Base-by-base conservation (phyloP, 805 yeast genomes). In the Candida piceae region DNA sequence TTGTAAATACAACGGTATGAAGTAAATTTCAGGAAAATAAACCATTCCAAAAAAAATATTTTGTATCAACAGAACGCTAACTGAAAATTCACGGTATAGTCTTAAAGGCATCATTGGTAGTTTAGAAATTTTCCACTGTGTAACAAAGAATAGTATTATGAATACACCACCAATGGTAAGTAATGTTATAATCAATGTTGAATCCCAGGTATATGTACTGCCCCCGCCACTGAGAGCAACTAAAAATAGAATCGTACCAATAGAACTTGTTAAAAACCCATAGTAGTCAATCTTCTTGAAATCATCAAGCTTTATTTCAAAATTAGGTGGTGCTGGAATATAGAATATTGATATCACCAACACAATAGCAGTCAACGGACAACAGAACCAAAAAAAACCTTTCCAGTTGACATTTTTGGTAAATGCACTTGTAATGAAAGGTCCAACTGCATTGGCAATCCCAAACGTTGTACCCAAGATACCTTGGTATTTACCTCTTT, bases 181-280 rank as follows among this genome's bases (percentile, higher is more conserved):
- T 56, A 70, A 56, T 6, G 58, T 36, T 10, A 74, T 67, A 12
- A 65, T 64, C 16, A 60, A 40, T 2, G 69, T 55, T 11, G 70
- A 70, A 46, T 67, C 47, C 88, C 88, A 82, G 0, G 62, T 53
- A 50, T 67, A 78, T 8, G 70, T 60, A 7, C 71, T 60, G 2
- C 86, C 86, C 23, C 86, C 87, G 13, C 80, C 79, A 44, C 70
- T 68, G 16, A 77, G 52, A 3, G 81, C 80, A n/a, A 78, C 64
- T 32, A 77, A 61, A 12, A 78, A 48, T 4, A 78, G 53, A 0
- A 76, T 70, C 19, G 69, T 62, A 0, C 73, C 69, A 2, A 74
- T 63, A 4, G 78, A 61, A 24, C 74, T 58, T 11, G 72, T 56
- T 19, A 71, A 44, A 30, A 74, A 64, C 0, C 86, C 86, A 7